These are phyloP conservation scores for Psidium friedrichsthalianum DNA, from an alignment of 345 rosid species.

Conservation along the genomic window DNA sequence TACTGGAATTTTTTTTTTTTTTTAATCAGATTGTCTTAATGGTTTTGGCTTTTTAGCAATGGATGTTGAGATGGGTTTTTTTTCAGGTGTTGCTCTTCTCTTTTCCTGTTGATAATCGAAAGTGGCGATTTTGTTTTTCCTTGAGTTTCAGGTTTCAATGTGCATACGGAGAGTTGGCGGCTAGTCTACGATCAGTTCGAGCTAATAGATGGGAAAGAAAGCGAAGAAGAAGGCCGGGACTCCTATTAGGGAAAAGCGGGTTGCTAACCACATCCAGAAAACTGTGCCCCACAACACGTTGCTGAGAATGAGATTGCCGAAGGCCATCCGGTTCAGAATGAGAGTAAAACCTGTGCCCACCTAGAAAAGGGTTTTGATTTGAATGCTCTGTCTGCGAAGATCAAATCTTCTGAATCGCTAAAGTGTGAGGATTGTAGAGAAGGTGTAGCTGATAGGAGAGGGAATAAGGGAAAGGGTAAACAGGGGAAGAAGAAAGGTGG, in stretches of 20 bases:
- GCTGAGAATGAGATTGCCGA: constrained; percentile 13
- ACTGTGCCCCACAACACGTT: constrained; percentile 21
- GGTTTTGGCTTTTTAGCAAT: not conserved
- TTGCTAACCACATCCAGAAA: constrained; percentile 16
- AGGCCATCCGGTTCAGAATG: constrained; percentile 20
- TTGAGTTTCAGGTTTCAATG: not conserved
- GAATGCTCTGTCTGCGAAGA: constrained; percentile 44
- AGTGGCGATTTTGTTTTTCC: not conserved
- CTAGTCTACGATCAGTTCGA: not conserved
- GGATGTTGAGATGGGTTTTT: not conserved
- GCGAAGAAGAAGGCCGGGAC: constrained; percentile 62
- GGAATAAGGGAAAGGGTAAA: constrained; percentile 53
- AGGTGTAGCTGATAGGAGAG: constrained; percentile 47
- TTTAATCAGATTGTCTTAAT: not conserved
- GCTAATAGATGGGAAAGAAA: constrained; percentile 64
- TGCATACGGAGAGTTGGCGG: not conserved
- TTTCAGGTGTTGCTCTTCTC: not conserved
- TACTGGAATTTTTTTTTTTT: not conserved
- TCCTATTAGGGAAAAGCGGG: constrained; percentile 43
- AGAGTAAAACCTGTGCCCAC: constrained; percentile 51
- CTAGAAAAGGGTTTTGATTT: constrained; percentile 48
- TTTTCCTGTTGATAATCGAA: not conserved
- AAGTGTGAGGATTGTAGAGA: constrained; percentile 75
- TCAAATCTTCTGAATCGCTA: constrained; percentile 33
- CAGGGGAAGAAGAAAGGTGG: constrained; percentile 56